phyloP scores from a whole-genome alignment of 805 yeast genomes.

The Metschnikowia kofuensis region DNA sequence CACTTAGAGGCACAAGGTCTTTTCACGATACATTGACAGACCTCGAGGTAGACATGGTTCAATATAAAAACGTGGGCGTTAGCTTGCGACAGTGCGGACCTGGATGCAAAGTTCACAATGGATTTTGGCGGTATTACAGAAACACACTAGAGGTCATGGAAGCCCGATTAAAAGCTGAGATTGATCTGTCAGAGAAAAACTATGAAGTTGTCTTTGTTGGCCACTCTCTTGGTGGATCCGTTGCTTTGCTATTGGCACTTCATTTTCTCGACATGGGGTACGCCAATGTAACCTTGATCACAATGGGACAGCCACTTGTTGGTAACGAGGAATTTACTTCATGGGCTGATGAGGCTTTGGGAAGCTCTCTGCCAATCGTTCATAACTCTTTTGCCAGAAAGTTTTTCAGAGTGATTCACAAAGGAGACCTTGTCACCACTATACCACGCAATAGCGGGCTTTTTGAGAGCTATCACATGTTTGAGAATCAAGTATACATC shows the following conservation, averaged over 20 bases:
- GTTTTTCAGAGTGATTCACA: slow-evolving; percentile 25
- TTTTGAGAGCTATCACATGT: slow-evolving; percentile 26
- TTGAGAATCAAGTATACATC: slow-evolving; percentile 37
- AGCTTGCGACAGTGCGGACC: slow-evolving; percentile 27
- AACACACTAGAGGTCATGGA: slow-evolving; percentile 27
- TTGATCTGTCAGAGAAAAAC: slow-evolving; percentile 15
- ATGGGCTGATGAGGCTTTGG: slow-evolving; percentile 36
- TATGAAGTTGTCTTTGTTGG: slow-evolving; percentile 22
- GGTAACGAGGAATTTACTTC: slow-evolving; percentile 38
- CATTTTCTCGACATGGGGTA: slow-evolving; percentile 35
- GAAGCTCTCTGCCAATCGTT: slow-evolving; percentile 22
- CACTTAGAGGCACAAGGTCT: slow-evolving; percentile 45
- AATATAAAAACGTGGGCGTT: slow-evolving; percentile 23
- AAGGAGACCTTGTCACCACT: slow-evolving; percentile 26
- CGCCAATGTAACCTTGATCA: slow-evolving; percentile 29
- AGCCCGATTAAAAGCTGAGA: slow-evolving; percentile 15
- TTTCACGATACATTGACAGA: slow-evolving; percentile 39
- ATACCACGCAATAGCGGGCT: slow-evolving; percentile 23
- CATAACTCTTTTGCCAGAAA: slow-evolving; percentile 21
- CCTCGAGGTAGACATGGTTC: slow-evolving; percentile 34
- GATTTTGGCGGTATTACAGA: slow-evolving; percentile 31
- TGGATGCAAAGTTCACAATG: slow-evolving; percentile 36
- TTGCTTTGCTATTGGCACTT: slow-evolving; percentile 35
- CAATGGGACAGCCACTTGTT: slow-evolving; percentile 45
- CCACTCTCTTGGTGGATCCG: slow-evolving; percentile 41